Evolutionary conservation across 129 eudicot species (phyloP).

Genomic region (Mikania micrantha): DNA sequence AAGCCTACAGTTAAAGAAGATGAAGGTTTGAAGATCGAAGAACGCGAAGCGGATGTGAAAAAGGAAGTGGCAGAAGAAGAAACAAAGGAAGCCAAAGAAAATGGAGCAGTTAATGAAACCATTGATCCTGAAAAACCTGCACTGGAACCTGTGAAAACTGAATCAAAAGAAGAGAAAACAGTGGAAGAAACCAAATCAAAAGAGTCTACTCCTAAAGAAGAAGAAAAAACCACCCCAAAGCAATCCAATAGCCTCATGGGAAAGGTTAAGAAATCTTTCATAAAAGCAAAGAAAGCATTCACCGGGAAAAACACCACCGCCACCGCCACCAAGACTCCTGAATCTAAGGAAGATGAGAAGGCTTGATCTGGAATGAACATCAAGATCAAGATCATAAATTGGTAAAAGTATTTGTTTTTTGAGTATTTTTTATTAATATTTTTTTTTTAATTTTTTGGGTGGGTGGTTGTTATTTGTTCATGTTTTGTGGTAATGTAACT

Average conservation of each 20-base stretch:
- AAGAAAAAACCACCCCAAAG: constrained; percentile 53
- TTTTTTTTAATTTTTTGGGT: constrained; percentile 1
- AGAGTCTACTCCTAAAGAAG: constrained; percentile 37
- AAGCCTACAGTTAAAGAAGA: constrained; percentile 19
- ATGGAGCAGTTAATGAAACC: neutral
- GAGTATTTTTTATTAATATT: neutral
- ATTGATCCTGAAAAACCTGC: constrained; percentile 13
- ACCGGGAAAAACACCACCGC: constrained; percentile 39
- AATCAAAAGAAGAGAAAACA: constrained; percentile 15
- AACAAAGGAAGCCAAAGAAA: neutral
- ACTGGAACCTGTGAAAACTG: constrained; percentile 14
- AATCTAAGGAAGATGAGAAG: constrained; percentile 24
- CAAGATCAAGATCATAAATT: neutral
- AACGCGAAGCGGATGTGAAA: constrained; percentile 13
- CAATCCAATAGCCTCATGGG: constrained; percentile 55
- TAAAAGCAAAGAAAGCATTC: constrained; percentile 90
- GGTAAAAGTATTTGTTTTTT: constrained; percentile 11
- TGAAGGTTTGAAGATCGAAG: constrained; percentile 21
- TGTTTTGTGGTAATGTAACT: constrained; percentile 17
- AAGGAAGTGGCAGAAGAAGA: constrained; percentile 21
- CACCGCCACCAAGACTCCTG: constrained; percentile 4
- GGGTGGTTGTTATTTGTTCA: constrained; percentile 11
- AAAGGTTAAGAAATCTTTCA: constrained; percentile 82
- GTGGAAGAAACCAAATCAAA: constrained; percentile 27
- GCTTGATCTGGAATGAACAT: too few species aligned